Evolutionary conservation across 768 basidiomycete species (phyloP), one percentile per base, ranked within the genome.

Genomic region (Calocybe gangraenosa): DNA sequence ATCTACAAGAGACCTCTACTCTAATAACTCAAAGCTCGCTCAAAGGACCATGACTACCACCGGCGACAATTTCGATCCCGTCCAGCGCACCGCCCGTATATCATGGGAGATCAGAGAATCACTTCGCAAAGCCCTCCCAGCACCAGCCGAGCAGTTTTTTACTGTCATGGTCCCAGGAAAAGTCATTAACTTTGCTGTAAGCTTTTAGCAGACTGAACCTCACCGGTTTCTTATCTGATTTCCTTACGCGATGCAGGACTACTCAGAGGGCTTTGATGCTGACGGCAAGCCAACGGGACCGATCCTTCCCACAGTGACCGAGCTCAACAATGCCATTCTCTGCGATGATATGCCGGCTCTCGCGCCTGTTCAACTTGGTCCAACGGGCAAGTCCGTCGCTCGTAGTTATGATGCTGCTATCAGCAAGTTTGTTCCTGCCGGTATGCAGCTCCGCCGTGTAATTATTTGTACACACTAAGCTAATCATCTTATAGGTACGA

Each of bases 351-450:
- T 38, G 37, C 37, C 37, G 2, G 37, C n/a, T 3, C 37, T 38
- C 21, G 37, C 20, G 3, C 37, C 37, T n/a, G 37, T 38, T 5
- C 37, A 38, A 19, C 19, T 38, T 8, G 37, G 37, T 7, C 37
- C 37, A 9, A 38, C 37, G 3, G 37, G 37, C 3, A 38, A 23
- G 30, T 46, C 44, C 2, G 44, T 46, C 15, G 44, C 44, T 6
- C 44, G 44, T 13, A 46, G 44, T 21, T 46, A 46, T 15, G 44
- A 38, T 31, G 44, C 44, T 1, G 44, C 44, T 2, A 30, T 46
- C 23, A 40, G 44, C 28, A 46, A 46, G 28, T 32, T 46, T 6
- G 23, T 46, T 19, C 44, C 44, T 21, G 30, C 37, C 14, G 44
- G 44, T 46, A 20, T 6, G 40, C 31, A 13, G 36, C 18, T n/a